Percentiles rank a stretch among this genome's conserved stretches.
These are phyloP conservation scores for Mariannaea sp. DNA, from an alignment of 2,329 filamentous ascomycete species.

Conservation along the genomic window DNA sequence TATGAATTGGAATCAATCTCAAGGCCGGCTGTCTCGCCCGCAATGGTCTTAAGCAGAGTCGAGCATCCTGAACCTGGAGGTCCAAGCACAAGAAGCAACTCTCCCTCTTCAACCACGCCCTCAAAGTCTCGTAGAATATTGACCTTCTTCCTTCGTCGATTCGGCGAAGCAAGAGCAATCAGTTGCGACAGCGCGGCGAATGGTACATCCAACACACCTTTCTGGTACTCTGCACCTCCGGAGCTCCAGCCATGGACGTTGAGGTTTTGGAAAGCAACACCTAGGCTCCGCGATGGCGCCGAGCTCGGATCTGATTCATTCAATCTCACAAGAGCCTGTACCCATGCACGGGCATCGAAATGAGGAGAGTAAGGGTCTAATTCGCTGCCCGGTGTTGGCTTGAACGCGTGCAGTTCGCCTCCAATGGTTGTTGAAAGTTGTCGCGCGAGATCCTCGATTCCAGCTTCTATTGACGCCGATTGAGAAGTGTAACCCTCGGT, in stretches of 20 bases:
- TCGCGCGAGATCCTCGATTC: conserved; percentile 24
- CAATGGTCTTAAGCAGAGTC: conserved; percentile 62
- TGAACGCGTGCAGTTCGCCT: conserved; percentile 26
- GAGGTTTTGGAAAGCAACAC: conserved; percentile 37
- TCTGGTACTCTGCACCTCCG: conserved; percentile 32
- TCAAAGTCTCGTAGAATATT: conserved; percentile 39
- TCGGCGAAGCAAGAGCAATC: not conserved
- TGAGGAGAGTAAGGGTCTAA: conserved; percentile 35
- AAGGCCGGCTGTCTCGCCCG: conserved; percentile 54
- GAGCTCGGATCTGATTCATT: conserved; percentile 34
- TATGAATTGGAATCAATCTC: conserved; percentile 33
- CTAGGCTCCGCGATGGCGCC: conserved; percentile 31
- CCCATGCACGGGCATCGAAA: conserved; percentile 37
- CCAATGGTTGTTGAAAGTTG: conserved; percentile 24
- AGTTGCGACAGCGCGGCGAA: conserved; percentile 20
- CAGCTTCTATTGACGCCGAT: not conserved
- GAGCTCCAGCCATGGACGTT: conserved; percentile 37
- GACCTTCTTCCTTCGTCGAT: conserved; percentile 20
- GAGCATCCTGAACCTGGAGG: conserved; percentile 59
- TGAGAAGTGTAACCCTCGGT: not conserved
- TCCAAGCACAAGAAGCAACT: conserved; percentile 50
- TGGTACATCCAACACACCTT: conserved; percentile 31
- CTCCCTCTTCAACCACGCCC: conserved; percentile 38
- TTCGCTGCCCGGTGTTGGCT: conserved; percentile 25
- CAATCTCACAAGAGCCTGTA: conserved; percentile 34